phyloP scores from a whole-genome alignment of 805 yeast genomes.

The Wickerhamomyces pijperi region DNA sequence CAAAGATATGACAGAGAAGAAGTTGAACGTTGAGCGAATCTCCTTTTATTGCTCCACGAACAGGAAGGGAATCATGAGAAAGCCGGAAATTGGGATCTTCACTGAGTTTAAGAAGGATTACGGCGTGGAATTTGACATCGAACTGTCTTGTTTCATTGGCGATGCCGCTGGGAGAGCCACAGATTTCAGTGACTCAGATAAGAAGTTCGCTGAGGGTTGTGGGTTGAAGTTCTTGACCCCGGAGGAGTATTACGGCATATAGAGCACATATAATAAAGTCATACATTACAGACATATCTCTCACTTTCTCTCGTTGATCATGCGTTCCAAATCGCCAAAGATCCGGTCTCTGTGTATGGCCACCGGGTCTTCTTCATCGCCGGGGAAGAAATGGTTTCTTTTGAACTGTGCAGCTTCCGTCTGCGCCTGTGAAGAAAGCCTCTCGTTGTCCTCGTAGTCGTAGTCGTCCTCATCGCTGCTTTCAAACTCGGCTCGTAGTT shows the following conservation, averaged over 20 bases:
- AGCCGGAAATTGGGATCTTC: conserved; percentile 80
- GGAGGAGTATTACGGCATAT: conserved; percentile 37
- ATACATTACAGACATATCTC: too few relatives aligned
- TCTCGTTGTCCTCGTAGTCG: conserved; percentile 23
- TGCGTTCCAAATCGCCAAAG: conserved; percentile 42
- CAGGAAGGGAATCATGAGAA: conserved; percentile 33
- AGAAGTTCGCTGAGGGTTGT: conserved; percentile 48
- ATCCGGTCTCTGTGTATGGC: conserved; percentile 56
- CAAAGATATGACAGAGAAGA: conserved; percentile 17
- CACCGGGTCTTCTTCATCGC: conserved; percentile 46
- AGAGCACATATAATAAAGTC: too few relatives aligned
- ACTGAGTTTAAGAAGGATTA: conserved; percentile 34
- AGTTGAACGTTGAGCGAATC: conserved; percentile 14
- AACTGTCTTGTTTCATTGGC: conserved; percentile 63
- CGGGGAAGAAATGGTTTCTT: conserved; percentile 44
- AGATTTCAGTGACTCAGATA: conserved; percentile 79
- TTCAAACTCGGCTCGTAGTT: conserved; percentile 5
- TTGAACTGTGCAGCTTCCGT: conserved; percentile 20
- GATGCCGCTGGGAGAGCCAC: conserved; percentile 85
- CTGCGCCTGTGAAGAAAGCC: too few relatives aligned
- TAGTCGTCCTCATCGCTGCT: conserved; percentile 19
- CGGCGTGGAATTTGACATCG: conserved; percentile 20
- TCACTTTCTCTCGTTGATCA: conserved; percentile 37
- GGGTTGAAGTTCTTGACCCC: conserved; percentile 55
- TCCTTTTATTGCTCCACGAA: conserved; percentile 60